These are phyloP conservation scores for Ramularia endophylla DNA, from an alignment of 2,329 filamentous ascomycete species.

Conservation along the genomic window DNA sequence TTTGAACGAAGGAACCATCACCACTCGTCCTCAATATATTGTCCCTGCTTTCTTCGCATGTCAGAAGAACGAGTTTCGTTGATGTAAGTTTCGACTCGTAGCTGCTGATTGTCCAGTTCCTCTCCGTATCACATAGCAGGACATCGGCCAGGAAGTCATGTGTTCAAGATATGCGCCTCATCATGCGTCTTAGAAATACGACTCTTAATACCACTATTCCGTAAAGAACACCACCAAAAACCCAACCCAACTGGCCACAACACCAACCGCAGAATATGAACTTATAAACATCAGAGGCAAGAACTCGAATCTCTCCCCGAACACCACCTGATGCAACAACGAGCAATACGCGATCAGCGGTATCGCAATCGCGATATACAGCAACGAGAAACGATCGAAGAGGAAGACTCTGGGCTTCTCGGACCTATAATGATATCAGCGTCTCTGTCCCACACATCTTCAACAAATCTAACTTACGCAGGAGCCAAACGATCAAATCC, in stretches of 20 bases:
- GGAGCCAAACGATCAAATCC: conserved; percentile 84
- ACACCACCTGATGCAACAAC: conserved; percentile 72
- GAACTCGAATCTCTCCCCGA: conserved; percentile 80
- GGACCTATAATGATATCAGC: conserved; percentile 42
- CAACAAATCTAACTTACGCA: conserved; percentile 45
- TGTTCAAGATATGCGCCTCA: too few species aligned
- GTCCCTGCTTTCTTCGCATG: too few species aligned
- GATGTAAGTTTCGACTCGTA: too few species aligned
- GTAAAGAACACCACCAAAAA: conserved; percentile 87
- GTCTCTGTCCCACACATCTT: background rate
- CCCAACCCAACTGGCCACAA: conserved; percentile 90
- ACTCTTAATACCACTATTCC: too few species aligned
- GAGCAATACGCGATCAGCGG: conserved; percentile 87
- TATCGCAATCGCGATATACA: conserved; percentile 86
- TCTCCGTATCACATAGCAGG: too few species aligned
- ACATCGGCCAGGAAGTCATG: too few species aligned
- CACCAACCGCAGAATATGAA: conserved; percentile 88
- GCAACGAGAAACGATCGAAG: conserved; percentile 79
- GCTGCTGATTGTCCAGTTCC: too few species aligned
- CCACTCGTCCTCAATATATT: too few species aligned
- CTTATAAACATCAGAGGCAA: conserved; percentile 96
- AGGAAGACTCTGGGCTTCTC: conserved; percentile 76
- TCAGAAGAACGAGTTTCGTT: too few species aligned
- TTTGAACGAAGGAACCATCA: too few species aligned
- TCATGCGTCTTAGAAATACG: too few species aligned